phyloP scores from a whole-genome alignment of 306 rosid genomes.

The Prunus kanzakura region DNA sequence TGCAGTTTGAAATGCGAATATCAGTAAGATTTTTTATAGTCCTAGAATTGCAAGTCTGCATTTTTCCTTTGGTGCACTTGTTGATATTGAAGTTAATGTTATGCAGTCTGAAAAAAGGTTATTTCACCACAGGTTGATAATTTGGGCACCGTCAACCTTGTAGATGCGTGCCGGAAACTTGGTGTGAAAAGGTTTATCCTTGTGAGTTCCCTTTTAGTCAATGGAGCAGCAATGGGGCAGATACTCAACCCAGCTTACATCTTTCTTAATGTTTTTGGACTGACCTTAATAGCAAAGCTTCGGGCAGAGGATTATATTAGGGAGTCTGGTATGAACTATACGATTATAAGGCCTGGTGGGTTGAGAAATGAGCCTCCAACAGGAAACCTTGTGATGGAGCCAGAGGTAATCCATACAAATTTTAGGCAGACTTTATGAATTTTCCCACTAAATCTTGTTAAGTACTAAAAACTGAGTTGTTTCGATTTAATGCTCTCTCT shows the following conservation, averaged over 20 bases:
- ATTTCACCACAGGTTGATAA: constrained; percentile 67
- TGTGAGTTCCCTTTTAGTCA: constrained; percentile 86
- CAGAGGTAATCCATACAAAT: constrained; percentile 48
- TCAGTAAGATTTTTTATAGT: no score
- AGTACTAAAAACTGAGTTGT: not conserved
- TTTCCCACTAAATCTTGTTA: not conserved
- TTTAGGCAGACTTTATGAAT: not conserved
- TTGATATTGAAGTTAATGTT: no score
- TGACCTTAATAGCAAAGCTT: constrained; percentile 82
- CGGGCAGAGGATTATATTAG: constrained; percentile 74
- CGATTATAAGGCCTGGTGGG: constrained; percentile 93
- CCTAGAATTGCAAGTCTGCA: no score
- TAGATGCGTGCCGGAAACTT: constrained; percentile 79
- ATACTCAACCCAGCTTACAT: constrained; percentile 85
- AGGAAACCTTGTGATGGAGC: constrained; percentile 82
- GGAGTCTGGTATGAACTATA: constrained; percentile 88
- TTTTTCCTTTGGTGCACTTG: no score
- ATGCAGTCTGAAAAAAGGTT: not conserved
- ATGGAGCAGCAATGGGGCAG: constrained; percentile 98
- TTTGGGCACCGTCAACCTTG: constrained; percentile 83
- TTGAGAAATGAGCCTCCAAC: constrained; percentile 83
- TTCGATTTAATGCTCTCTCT: not conserved
- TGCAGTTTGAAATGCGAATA: no score
- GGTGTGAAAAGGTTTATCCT: constrained; percentile 79
- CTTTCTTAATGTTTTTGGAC: constrained; percentile 83